Percentiles rank a stretch among this genome's conserved stretches.
Conservation (phyloP, 768 basidiomycete genomes). For the Suillus lakei region DNA sequence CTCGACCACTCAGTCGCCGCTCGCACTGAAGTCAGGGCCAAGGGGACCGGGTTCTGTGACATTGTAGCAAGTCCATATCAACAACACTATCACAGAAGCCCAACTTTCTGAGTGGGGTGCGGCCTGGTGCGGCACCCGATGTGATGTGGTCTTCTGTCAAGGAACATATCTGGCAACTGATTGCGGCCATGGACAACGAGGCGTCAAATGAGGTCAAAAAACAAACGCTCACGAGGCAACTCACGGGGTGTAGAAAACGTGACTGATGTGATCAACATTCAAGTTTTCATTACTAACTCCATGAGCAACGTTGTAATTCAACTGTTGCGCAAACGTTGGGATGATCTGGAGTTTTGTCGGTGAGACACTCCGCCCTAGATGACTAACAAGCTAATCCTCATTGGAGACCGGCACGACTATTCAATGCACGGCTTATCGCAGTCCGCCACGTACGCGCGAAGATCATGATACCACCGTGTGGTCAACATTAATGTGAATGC, state of each 20-base stretch:
- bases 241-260: neutral
- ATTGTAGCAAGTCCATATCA: neutral
- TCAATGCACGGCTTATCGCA: neutral
- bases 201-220: neutral
- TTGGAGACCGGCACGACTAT: neutral
- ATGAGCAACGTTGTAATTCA: neutral
- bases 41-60: neutral
- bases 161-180: neutral
- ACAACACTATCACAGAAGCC: conserved; percentile 1
- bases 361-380: neutral
- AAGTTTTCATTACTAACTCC: neutral
- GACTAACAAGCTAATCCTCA: neutral
- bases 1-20: neutral
- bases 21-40: neutral
- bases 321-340: neutral
- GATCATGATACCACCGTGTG: neutral
- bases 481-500: neutral
- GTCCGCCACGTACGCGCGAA: neutral
- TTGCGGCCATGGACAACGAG: neutral
- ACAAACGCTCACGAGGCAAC: neutral
- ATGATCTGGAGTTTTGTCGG: neutral
- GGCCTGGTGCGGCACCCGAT: neutral
- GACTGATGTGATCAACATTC: neutral
- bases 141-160: neutral
- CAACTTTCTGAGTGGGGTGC: neutral